A percentile compares a stretch with the other conserved stretches of the same genome.
phyloP scores from a whole-genome alignment of 768 basidiomycete species.

The Suillus subaureus region DNA sequence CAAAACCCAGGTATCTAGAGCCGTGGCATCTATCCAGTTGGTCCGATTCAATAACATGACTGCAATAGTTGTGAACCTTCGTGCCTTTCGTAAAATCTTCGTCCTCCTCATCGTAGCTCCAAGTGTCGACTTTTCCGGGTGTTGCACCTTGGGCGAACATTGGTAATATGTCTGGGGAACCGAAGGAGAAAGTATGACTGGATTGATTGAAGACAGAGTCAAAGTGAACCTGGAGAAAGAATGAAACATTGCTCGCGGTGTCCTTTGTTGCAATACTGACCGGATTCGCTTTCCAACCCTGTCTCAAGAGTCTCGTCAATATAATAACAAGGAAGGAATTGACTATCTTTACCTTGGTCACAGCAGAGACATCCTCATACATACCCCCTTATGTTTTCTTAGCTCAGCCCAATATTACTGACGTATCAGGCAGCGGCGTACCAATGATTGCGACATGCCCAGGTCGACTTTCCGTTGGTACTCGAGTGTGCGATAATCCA shows the following conservation, averaged over 20 bases:
- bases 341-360: constrained; percentile 63
- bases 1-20: constrained; percentile 78
- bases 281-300: constrained; percentile 90
- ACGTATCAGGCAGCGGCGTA: constrained; percentile 23
- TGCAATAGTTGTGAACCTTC: constrained; percentile 5
- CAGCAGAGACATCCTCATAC: constrained; percentile 90
- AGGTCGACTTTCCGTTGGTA: constrained; percentile 86
- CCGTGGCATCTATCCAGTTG: constrained; percentile 61
- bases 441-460: constrained; percentile 91
- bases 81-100: constrained; percentile 88
- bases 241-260: constrained; percentile 5
- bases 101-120: constrained; percentile 74
- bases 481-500: constrained; percentile 83
- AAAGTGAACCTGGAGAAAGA: constrained; percentile 58
- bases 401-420: constrained; percentile 11
- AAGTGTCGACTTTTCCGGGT: constrained; percentile 68
- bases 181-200: constrained; percentile 76
- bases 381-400: constrained; percentile 63
- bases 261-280: constrained; percentile 35
- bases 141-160: constrained; percentile 83
- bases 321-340: background rate
- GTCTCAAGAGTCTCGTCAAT: background rate
- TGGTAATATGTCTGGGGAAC: constrained; percentile 85
- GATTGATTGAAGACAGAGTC: constrained; percentile 90
- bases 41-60: background rate